Conservation (phyloP, 371 early-diverging fungal species). For the Mucor racemosus region DNA sequence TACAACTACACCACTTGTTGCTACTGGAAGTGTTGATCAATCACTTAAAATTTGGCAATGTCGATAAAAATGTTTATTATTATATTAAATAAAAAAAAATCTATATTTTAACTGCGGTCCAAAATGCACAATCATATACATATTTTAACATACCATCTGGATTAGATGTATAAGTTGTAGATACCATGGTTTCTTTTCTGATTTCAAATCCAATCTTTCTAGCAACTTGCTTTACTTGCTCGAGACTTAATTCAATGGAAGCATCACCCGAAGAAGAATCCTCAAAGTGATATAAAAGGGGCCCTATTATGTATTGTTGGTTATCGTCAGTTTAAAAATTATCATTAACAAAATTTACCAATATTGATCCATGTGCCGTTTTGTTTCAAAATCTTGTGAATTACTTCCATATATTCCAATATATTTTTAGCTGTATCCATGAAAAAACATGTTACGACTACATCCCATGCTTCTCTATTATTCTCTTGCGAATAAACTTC, state of each 20-base stretch:
- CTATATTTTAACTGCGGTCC: conserved; percentile 58
- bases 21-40: conserved; percentile 88
- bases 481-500: conserved; percentile 77
- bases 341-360: conserved; percentile 48
- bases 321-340: not conserved
- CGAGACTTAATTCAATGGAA: conserved; percentile 86
- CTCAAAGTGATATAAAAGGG: conserved; percentile 93
- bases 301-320: conserved; percentile 57
- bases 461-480: conserved; percentile 80
- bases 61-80: conserved; percentile 30
- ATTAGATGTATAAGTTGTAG: conserved; percentile 54
- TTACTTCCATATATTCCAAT: conserved; percentile 83
- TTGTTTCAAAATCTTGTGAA: conserved; percentile 74
- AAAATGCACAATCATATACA: conserved; percentile 72
- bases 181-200: conserved; percentile 55
- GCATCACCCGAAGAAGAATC: conserved; percentile 71
- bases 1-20: conserved; percentile 67
- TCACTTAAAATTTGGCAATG: conserved; percentile 75
- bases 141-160: conserved; percentile 84
- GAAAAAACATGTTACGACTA: conserved; percentile 93
- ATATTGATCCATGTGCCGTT: conserved; percentile 96
- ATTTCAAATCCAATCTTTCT: conserved; percentile 75
- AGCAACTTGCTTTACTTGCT: conserved; percentile 77
- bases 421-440: conserved; percentile 96
- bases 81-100: not conserved